Conservation (phyloP, 495 filamentous ascomycete genomes). For the Penicillium robsamsonii region DNA sequence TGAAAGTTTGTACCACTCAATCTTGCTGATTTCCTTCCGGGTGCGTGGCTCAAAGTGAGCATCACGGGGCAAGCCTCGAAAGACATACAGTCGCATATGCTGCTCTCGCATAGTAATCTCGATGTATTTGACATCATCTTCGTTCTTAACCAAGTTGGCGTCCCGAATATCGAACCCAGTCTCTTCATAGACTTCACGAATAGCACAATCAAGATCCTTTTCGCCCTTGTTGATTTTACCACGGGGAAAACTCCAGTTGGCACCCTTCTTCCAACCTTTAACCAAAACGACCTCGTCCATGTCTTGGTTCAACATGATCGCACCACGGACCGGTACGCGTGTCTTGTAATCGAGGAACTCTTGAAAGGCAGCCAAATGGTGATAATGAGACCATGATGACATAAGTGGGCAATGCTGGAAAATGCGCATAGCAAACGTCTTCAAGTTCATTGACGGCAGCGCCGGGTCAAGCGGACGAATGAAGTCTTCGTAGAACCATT, state of each 20-base stretch:
- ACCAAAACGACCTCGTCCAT: constrained; percentile 93
- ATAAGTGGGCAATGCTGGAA: constrained; percentile 91
- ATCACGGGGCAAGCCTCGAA: constrained; percentile 80
- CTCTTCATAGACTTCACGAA: constrained; percentile 93
- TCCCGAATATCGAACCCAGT: constrained; percentile 80
- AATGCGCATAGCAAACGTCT: constrained; percentile 79
- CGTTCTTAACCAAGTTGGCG: constrained; percentile 67
- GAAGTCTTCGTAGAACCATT: constrained; percentile 99
- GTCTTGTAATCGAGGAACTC: constrained; percentile 93
- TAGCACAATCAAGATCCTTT: constrained; percentile 84
- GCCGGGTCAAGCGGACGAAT: constrained; percentile 84
- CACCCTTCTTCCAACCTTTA: constrained; percentile 95
- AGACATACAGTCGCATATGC: constrained; percentile 86
- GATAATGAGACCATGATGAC: constrained; percentile 70
- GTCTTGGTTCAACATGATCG: constrained; percentile 82
- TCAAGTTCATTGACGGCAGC: constrained; percentile 79
- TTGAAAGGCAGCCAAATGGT: constrained; percentile 76
- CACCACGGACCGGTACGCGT: constrained; percentile 87
- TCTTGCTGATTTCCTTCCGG: constrained; percentile 94
- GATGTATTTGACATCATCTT: constrained; percentile 70
- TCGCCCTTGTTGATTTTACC: constrained; percentile 98
- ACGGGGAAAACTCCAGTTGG: constrained; percentile 93
- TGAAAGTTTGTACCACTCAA: constrained; percentile 85
- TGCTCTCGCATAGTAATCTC: constrained; percentile 88
- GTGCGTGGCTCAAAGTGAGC: constrained; percentile 85